Evolutionary conservation across 1,139 yeast genomes (phyloP).

Genomic region (Lodderomyces beijingensis): DNA sequence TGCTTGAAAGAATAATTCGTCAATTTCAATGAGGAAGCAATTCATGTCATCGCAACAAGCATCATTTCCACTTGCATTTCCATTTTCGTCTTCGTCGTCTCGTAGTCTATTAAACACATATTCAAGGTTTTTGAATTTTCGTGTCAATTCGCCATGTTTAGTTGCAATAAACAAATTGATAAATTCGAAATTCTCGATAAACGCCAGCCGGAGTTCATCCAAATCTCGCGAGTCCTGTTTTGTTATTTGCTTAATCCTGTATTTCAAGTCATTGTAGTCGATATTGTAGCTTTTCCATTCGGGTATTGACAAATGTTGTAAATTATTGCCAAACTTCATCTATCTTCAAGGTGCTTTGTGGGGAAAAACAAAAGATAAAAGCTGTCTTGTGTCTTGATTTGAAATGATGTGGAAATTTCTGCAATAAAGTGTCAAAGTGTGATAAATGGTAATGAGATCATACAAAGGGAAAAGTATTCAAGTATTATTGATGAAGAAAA

Average conservation of each 20-base stretch:
- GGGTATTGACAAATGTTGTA: conserved; percentile 71
- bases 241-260: conserved; percentile 41
- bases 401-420: too few species aligned
- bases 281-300: conserved; percentile 85
- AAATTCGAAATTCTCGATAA: conserved; percentile 47
- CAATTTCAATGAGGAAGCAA: conserved; percentile 17
- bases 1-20: conserved; percentile 33
- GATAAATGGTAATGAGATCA: too few species aligned
- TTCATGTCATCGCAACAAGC: conserved; percentile 5
- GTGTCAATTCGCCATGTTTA: conserved; percentile 57
- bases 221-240: conserved; percentile 13
- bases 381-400: too few species aligned
- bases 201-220: conserved; percentile 24
- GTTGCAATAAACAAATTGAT: conserved; percentile 59
- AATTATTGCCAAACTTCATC: conserved; percentile 86
- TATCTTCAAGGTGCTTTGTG: background rate
- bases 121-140: conserved; percentile 25
- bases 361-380: too few species aligned
- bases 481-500: too few species aligned
- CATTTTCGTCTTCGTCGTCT: background rate
- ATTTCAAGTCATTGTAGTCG: conserved; percentile 74
- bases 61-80: background rate
- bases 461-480: too few species aligned
- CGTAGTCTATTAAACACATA: conserved; percentile 11
- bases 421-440: too few species aligned